Evolutionary conservation across 805 yeast species (phyloP).

Genomic region (Ogataea methylovora): DNA sequence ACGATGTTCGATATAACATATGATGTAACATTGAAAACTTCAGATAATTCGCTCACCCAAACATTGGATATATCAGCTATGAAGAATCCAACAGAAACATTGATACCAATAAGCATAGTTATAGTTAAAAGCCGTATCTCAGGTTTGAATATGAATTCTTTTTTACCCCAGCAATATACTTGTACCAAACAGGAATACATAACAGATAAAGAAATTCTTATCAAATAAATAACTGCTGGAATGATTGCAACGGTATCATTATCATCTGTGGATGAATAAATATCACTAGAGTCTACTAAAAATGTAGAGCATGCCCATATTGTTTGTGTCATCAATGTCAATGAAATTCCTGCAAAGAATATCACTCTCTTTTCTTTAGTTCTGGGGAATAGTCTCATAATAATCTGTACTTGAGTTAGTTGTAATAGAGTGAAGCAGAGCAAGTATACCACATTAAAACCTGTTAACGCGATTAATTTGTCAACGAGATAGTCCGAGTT

Average conservation of each 20-base stretch:
- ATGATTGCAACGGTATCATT: slow-evolving; percentile 47
- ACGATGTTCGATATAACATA: slow-evolving; percentile 64
- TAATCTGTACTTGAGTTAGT: slow-evolving; percentile 63
- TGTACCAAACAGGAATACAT: slow-evolving; percentile 59
- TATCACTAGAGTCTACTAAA: slow-evolving; percentile 7
- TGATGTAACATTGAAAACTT: slow-evolving; percentile 65
- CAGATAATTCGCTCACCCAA: slow-evolving; percentile 70
- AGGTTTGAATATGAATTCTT: slow-evolving; percentile 41
- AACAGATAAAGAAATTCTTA: slow-evolving; percentile 64
- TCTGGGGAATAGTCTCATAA: slow-evolving; percentile 60
- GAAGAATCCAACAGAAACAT: slow-evolving; percentile 61
- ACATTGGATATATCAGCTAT: slow-evolving; percentile 69
- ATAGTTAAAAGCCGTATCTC: slow-evolving; percentile 48
- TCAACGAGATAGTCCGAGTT: slow-evolving; percentile 38
- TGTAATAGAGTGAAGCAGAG: slow-evolving; percentile 51
- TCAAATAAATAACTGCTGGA: slow-evolving; percentile 67
- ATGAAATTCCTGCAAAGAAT: slow-evolving; percentile 47
- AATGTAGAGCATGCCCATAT: slow-evolving; percentile 67
- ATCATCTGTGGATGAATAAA: slow-evolving; percentile 20
- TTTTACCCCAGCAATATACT: slow-evolving; percentile 45
- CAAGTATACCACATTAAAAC: slow-evolving; percentile 50
- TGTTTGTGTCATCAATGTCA: slow-evolving; percentile 50
- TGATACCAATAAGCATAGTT: slow-evolving; percentile 46
- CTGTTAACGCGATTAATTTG: slow-evolving; percentile 33
- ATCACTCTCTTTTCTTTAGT: slow-evolving; percentile 60